Evolutionary conservation across 73 alveolate species (phyloP), one percentile per base, ranked within the genome.

Genomic region (Symbiodinium natans): DNA sequence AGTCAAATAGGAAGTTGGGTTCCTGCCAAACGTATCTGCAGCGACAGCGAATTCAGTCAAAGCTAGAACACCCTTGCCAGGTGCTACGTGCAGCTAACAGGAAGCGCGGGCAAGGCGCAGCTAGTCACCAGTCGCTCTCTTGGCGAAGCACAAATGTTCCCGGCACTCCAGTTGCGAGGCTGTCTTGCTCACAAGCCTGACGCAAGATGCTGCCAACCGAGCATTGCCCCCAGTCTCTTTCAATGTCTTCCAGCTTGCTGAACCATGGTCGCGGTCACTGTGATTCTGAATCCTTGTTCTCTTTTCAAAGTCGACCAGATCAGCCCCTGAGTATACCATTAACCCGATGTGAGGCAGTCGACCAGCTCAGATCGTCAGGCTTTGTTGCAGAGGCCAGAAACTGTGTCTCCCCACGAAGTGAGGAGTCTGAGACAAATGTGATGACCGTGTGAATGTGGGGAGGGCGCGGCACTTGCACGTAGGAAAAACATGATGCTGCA

Each of bases 61-160:
- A 13, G 71, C 71, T 52, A 29, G 17, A 21, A 43, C 23, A 29
- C 71, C 15, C 5, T 21, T 52, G n/a, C 71, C 36, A 63, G 80
- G 80, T 63, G 80, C 80, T 63, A 63, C 38, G 80, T 63, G 80
- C 80, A 63, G 80, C 80, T 63, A 3, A 63, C 80, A n/a, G 80
- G 80, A 25, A 63, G 80, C 33, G 19, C 29, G 38, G 80, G 80
- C 80, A 63, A 63, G 80, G 80, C 13, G 80, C 80, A 29, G 71
- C 23, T 29, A 21, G 59, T 21, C 17, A 52, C 71, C 27, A 29
- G n/a, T n/a, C n/a, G n/a, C n/a, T n/a, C n/a, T n/a, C n/a, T n/a
- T n/a, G n/a, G n/a, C n/a, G n/a, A n/a, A n/a, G n/a, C n/a, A n/a
- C n/a, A n/a, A n/a, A n/a, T n/a, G n/a, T n/a, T n/a, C n/a, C n/a